Conservation (phyloP, 768 basidiomycete species). For the Leucocoprinus leucothites region DNA sequence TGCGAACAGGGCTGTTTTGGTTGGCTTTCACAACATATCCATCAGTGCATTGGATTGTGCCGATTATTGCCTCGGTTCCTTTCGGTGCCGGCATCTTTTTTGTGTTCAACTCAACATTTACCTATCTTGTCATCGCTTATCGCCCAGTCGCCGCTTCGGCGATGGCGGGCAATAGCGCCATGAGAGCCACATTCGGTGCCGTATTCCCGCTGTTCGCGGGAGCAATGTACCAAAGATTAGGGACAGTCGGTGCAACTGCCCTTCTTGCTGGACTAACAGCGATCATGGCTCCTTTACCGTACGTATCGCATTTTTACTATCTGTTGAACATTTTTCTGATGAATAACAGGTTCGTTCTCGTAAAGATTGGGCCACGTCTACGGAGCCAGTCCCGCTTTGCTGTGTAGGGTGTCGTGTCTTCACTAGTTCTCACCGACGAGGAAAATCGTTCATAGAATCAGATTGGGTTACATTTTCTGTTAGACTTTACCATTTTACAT, state of each 20-base stretch:
- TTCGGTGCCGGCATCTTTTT: slow-evolving; percentile 66
- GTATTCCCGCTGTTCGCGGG: slow-evolving; percentile 65
- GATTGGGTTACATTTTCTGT: no score
- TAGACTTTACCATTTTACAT: no score
- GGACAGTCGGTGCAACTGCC: slow-evolving; percentile 70
- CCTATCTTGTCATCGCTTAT: slow-evolving; percentile 69
- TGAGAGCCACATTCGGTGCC: slow-evolving; percentile 59
- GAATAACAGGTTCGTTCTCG: slow-evolving; percentile 19
- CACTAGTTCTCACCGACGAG: no score
- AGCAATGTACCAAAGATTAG: slow-evolving; percentile 64
- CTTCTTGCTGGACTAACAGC: slow-evolving; percentile 64
- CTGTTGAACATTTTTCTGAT: not conserved
- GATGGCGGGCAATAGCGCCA: slow-evolving; percentile 62
- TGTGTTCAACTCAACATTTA: slow-evolving; percentile 69
- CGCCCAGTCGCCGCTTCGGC: slow-evolving; percentile 65
- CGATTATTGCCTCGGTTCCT: slow-evolving; percentile 60
- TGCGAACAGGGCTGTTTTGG: slow-evolving; percentile 49
- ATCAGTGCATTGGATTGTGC: slow-evolving; percentile 59
- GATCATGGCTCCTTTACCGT: slow-evolving; percentile 63
- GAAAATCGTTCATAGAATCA: no score
- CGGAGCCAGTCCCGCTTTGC: slow-evolving; percentile 21
- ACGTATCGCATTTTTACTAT: slow-evolving; percentile 19
- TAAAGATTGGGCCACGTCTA: slow-evolving; percentile 22
- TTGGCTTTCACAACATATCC: slow-evolving; percentile 54
- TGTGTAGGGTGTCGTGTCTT: no score